These are phyloP conservation scores for Lolium multiflorum DNA, from an alignment of 176 grass and related monocot genomes.

Conservation along the genomic window DNA sequence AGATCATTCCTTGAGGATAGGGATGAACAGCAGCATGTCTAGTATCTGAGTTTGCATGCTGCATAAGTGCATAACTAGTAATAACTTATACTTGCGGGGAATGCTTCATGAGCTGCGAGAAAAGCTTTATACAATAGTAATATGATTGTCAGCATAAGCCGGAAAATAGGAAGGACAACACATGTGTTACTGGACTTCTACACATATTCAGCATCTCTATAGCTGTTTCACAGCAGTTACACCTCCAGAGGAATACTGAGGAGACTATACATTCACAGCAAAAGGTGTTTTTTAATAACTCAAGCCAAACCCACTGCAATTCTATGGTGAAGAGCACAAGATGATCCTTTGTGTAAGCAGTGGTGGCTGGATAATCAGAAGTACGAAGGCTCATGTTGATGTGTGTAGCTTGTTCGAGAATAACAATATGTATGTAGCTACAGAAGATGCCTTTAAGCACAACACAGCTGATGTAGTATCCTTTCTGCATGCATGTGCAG, in stretches of 20 bases:
- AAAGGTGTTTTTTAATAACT: neutral
- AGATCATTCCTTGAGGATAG: neutral
- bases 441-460: constrained; percentile 22
- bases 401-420: constrained; percentile 2
- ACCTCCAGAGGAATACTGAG: neutral
- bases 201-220: constrained; percentile 3
- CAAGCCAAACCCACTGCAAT: constrained; percentile 16
- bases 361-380: neutral
- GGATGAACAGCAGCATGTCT: constrained; percentile 21
- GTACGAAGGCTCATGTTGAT: neutral
- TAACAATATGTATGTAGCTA: neutral
- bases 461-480: neutral
- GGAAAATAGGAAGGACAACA: constrained; percentile 3
- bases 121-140: neutral
- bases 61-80: neutral
- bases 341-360: constrained; percentile 15
- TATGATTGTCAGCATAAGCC: constrained; percentile 8
- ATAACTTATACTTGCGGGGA: neutral
- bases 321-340: constrained; percentile 19
- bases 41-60: neutral
- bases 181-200: constrained; percentile 6
- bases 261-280: neutral
- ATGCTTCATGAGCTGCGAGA: constrained; percentile 9
- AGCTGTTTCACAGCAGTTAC: constrained; percentile 24
- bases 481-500: neutral